phyloP scores from a whole-genome alignment of 2,329 filamentous ascomycete species.

The Penicillium sp. region DNA sequence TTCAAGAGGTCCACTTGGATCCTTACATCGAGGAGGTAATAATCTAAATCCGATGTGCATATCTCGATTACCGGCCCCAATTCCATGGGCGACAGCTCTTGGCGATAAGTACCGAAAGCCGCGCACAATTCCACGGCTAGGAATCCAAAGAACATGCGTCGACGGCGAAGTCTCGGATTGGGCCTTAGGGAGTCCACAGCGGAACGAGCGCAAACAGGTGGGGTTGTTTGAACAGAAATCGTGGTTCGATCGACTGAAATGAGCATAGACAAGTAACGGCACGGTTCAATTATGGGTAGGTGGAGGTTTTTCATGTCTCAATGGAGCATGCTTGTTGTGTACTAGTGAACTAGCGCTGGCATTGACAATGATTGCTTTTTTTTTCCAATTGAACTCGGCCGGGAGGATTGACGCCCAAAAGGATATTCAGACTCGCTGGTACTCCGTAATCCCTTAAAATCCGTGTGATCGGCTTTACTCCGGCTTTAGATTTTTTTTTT shows the following conservation, averaged over 20 bases:
- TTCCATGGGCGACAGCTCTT: not conserved
- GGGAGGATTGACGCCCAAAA: not conserved
- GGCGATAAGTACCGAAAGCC: not conserved
- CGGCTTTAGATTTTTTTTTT: not conserved
- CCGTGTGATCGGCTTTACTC: not conserved
- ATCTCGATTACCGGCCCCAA: not conserved
- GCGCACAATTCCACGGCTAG: not conserved
- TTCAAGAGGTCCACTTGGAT: not conserved
- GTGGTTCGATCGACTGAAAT: constrained; percentile 6
- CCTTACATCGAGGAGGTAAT: not conserved
- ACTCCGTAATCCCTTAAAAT: not conserved
- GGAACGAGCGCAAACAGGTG: constrained; percentile 24
- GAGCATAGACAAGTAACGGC: not conserved
- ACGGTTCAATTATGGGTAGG: not conserved
- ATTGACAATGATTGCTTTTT: not conserved
- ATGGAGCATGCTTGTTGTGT: not conserved
- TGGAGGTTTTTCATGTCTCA: not conserved
- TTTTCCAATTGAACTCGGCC: not conserved
- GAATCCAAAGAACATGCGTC: constrained; percentile 12
- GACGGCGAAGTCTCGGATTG: constrained; percentile 12
- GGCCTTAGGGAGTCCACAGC: constrained; percentile 22
- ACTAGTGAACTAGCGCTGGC: not conserved
- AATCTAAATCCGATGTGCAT: not conserved
- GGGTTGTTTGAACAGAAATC: constrained; percentile 8
- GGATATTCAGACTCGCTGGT: not conserved